Base-by-base conservation (phyloP, 768 basidiomycete genomes). In the Boletales sp. region DNA sequence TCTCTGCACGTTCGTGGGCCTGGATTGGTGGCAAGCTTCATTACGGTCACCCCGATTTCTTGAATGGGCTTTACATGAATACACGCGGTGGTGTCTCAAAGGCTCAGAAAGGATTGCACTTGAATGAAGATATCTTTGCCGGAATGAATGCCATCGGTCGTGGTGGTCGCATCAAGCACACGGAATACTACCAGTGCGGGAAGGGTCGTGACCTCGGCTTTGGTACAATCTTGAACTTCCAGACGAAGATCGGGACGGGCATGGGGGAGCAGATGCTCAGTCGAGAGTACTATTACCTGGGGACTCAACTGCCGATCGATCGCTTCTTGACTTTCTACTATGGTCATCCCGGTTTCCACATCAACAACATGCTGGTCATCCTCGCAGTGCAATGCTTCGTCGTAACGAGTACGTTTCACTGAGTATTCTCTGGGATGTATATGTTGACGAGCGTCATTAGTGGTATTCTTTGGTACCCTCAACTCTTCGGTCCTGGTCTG, bases 211-310 rank as follows among this genome's bases (percentile, higher is more conserved):
- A 98, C 76, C 83, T 99, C 53, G 97, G 97, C 21, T 98, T 99
- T 69, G 95, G 95, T 30, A 99, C 97, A 18, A 98, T 98, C 63
- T 74, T 99, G 61, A 99, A 99, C 71, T 99, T 99, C 87, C 89
- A 93, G 78, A 99, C 97, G 49, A 99, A 99, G 82, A 94, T 99
- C 61, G 95, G 97, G 12, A 98, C 94, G n/a, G 97, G 97, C 69
- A 99, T 99, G 97, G 97, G 97, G 34, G 97, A 99, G 68, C 97
- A 99, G 71, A 92, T 98, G 91, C 80, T 99, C 62, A 97, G 93
- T 72, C 84, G 97, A 55, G 97, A 98, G 71, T 98, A 99, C 69
- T 99, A 99, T 71, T 98, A 98, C 63, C 72, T 99, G 55, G 97
- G 97, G 27, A 99, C 97, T 19, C 97, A 98, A 66, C 81, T 99